Evolutionary conservation across 2,329 filamentous ascomycete genomes (phyloP).

Genomic region (Botrytis cinerea): DNA sequence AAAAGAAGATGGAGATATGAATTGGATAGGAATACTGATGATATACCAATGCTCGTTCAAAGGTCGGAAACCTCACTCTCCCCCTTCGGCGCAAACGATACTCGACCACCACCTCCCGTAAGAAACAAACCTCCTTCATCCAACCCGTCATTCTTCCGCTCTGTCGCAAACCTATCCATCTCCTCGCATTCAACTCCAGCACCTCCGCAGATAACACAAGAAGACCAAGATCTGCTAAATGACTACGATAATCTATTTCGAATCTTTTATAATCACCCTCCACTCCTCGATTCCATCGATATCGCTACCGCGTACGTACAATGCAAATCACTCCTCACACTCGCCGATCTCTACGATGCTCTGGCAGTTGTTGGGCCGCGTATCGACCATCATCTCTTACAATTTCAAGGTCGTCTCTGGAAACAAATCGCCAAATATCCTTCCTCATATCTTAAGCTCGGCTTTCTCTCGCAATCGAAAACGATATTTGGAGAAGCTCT

Average conservation of each 20-base stretch:
- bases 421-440: constrained; percentile 97
- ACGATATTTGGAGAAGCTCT: constrained; percentile 86
- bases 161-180: constrained; percentile 75
- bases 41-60: constrained; percentile 86
- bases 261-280: constrained; percentile 92
- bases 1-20: constrained; percentile 79
- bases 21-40: constrained; percentile 73
- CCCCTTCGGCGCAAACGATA: constrained; percentile 55
- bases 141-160: constrained; percentile 77
- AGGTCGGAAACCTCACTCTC: constrained; percentile 57
- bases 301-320: constrained; percentile 92
- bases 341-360: constrained; percentile 95
- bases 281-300: constrained; percentile 78
- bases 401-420: constrained; percentile 88
- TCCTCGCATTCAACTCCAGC: constrained; percentile 50
- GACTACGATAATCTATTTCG: constrained; percentile 96
- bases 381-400: constrained; percentile 89
- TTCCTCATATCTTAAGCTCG: constrained; percentile 85
- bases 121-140: constrained; percentile 64
- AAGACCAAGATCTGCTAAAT: constrained; percentile 75
- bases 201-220: constrained; percentile 51
- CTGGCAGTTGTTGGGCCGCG: constrained; percentile 83
- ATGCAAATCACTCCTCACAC: constrained; percentile 82
- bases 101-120: constrained; percentile 50
- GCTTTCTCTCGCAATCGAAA: constrained; percentile 79